These are phyloP conservation scores for Epichloe amarillans DNA, from an alignment of 2,329 filamentous ascomycete species.

Conservation along the genomic window DNA sequence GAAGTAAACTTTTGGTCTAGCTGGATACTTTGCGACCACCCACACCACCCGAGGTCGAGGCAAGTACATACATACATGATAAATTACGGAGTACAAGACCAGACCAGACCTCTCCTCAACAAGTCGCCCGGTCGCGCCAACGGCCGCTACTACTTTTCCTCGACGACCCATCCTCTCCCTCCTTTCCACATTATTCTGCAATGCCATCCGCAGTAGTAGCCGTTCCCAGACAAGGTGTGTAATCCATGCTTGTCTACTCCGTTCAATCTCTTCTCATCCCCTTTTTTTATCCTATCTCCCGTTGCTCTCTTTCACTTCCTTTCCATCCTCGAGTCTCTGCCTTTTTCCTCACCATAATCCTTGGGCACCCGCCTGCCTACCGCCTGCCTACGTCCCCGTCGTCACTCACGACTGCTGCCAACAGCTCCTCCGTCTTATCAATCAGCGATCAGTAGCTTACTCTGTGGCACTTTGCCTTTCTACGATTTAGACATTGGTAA, in stretches of 20 bases:
- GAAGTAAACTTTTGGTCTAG: no score
- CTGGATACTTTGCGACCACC: not conserved
- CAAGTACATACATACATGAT: no score
- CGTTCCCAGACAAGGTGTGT: conserved; percentile 13
- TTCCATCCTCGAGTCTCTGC: not conserved
- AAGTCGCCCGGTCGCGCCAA: not conserved
- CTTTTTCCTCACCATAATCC: not conserved
- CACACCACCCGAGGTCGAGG: not conserved
- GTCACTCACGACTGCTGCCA: conserved; percentile 1
- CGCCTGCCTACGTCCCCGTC: not conserved
- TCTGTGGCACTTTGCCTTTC: conserved; percentile 5
- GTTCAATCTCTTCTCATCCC: not conserved
- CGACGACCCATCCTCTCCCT: not conserved
- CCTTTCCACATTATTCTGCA: conserved; percentile 6
- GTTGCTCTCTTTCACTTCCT: not conserved
- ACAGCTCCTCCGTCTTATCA: conserved; percentile 1
- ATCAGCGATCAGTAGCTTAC: conserved; percentile 7
- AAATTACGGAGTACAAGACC: no score
- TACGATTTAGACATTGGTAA: conserved; percentile 16
- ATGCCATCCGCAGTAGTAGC: conserved; percentile 13
- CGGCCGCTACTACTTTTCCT: not conserved
- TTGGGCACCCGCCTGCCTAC: not conserved
- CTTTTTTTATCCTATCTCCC: not conserved
- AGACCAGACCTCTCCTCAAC: not conserved
- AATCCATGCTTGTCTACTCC: not conserved